These are phyloP conservation scores for Fusarium pseudograminearum DNA, from an alignment of 2,329 filamentous ascomycete species.

Conservation along the genomic window DNA sequence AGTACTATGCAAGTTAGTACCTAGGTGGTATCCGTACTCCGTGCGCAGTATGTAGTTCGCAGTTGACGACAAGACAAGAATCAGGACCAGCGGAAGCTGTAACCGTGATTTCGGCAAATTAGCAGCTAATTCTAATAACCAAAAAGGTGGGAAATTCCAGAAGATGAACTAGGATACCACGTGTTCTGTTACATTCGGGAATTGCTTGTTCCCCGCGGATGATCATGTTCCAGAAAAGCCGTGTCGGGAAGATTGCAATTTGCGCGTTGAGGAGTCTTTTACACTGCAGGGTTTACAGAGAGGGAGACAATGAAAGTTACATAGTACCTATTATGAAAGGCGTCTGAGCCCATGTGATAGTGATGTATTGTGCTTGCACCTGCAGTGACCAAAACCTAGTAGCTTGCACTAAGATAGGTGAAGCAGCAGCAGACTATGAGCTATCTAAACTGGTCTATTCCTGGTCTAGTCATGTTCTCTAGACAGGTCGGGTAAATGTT, in stretches of 20 bases:
- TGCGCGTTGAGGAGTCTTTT: constrained; percentile 8
- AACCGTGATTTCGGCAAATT: constrained; percentile 1
- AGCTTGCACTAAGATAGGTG: background rate
- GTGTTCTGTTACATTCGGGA: constrained; percentile 18
- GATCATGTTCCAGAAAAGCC: constrained; percentile 1
- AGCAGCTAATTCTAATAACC: background rate
- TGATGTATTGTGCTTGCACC: constrained; percentile 1
- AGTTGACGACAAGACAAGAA: background rate
- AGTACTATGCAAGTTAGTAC: background rate
- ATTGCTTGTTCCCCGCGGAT: constrained; percentile 23
- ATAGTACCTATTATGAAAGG: background rate
- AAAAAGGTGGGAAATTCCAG: background rate
- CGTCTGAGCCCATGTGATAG: background rate
- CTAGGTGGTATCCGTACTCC: background rate
- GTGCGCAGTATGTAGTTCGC: too few species aligned
- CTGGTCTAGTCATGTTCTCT: background rate
- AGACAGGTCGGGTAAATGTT: too few species aligned
- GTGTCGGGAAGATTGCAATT: constrained; percentile 11
- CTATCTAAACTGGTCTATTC: background rate
- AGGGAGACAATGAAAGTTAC: too few species aligned
- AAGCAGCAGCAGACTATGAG: background rate
- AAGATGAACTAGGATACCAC: background rate
- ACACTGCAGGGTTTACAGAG: constrained; percentile 21
- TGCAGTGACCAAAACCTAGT: background rate
- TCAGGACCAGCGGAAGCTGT: background rate